phyloP scores from a whole-genome alignment of 2,329 filamentous ascomycete genomes.

The Penicillium frequentans region DNA sequence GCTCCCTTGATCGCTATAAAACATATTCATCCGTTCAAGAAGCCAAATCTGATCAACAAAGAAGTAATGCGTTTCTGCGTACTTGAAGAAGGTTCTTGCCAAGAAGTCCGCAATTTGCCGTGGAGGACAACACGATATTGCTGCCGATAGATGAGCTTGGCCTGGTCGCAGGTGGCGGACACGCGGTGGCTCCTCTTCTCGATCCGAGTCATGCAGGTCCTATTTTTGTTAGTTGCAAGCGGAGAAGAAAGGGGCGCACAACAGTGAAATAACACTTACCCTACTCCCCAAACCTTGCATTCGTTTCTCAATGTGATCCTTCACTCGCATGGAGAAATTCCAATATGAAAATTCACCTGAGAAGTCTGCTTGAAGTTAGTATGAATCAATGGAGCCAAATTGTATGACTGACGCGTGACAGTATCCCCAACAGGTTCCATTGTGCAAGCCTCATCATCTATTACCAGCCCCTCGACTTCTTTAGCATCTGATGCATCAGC shows the following conservation, averaged over 20 bases:
- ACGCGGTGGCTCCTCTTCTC: slow-evolving; percentile 44
- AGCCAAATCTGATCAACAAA: slow-evolving; percentile 50
- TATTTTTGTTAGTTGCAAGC: background rate
- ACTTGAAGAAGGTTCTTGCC: slow-evolving; percentile 49
- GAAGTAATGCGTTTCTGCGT: slow-evolving; percentile 52
- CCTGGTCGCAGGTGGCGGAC: slow-evolving; percentile 49
- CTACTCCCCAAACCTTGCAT: slow-evolving; percentile 5
- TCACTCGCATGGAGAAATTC: slow-evolving; percentile 55
- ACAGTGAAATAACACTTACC: slow-evolving; percentile 1
- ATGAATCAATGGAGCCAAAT: background rate
- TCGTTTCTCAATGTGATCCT: slow-evolving; percentile 51
- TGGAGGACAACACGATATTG: slow-evolving; percentile 47
- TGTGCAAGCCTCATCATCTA: slow-evolving; percentile 17
- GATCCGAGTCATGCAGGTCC: slow-evolving; percentile 8
- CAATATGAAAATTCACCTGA: slow-evolving; percentile 56
- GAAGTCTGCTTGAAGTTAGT: slow-evolving; percentile 40
- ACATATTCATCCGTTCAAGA: slow-evolving; percentile 39
- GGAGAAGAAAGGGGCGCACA: too few relatives aligned
- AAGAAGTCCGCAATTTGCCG: slow-evolving; percentile 51
- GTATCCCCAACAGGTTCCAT: slow-evolving; percentile 16
- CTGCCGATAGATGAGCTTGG: slow-evolving; percentile 37
- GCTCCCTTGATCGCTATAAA: slow-evolving; percentile 42
- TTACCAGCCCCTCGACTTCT: slow-evolving; percentile 8
- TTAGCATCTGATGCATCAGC: slow-evolving; percentile 9
- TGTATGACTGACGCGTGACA: slow-evolving; percentile 11